Evolutionary conservation across 768 basidiomycete genomes (phyloP).

Genomic region (Artomyces pyxidatus): DNA sequence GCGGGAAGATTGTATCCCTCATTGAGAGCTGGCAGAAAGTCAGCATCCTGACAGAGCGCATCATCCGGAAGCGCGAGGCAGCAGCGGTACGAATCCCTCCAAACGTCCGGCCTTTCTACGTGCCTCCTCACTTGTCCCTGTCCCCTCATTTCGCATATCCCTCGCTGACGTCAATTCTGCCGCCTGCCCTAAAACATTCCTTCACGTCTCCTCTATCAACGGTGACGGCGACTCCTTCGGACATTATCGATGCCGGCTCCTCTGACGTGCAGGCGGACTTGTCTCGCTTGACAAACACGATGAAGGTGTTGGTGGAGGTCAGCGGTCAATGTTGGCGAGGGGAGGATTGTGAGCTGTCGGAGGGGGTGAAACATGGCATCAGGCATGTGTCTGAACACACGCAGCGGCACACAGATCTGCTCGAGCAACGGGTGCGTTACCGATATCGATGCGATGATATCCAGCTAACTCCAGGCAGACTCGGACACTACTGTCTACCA

Average conservation of each 20-base stretch:
- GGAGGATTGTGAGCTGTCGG: slow-evolving; percentile 72
- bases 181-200: slow-evolving; percentile 20
- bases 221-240: slow-evolving; percentile 9
- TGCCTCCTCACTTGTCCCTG: slow-evolving; percentile 65
- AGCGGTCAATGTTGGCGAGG: slow-evolving; percentile 80
- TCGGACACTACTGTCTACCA: slow-evolving; percentile 51
- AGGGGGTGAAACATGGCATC: slow-evolving; percentile 69
- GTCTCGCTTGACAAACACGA: slow-evolving; percentile 72
- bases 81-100: slow-evolving; percentile 74
- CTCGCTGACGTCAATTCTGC: slow-evolving; percentile 21
- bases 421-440: slow-evolving; percentile 65
- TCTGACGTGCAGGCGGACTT: slow-evolving; percentile 61
- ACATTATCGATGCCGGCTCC: slow-evolving; percentile 1
- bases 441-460: too few relatives aligned
- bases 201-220: slow-evolving; percentile 19
- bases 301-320: slow-evolving; percentile 70
- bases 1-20: slow-evolving; percentile 62
- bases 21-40: slow-evolving; percentile 93
- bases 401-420: slow-evolving; percentile 62
- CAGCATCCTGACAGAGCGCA: slow-evolving; percentile 78
- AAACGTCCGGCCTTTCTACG: slow-evolving; percentile 49
- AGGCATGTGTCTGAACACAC: slow-evolving; percentile 58
- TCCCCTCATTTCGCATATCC: slow-evolving; percentile 31
- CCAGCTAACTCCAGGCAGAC: too few relatives aligned
- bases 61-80: slow-evolving; percentile 85